Evolutionary conservation across 129 eudicot genomes (phyloP).

Genomic region (sunflower (Helianthus annuus)): DNA sequence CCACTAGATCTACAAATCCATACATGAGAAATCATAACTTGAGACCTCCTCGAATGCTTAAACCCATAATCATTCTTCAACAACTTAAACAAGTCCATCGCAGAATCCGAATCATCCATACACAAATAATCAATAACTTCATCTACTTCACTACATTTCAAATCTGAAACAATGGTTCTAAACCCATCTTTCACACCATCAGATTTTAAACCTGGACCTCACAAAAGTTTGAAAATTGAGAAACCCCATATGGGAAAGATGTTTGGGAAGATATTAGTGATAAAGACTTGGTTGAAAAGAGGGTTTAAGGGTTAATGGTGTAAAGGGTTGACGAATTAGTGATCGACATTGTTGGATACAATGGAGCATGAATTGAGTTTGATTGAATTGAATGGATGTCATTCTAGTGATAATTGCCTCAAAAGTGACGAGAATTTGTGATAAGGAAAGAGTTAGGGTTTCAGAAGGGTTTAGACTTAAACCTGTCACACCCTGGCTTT

Average conservation of each 20-base stretch:
- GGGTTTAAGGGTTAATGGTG: not conserved
- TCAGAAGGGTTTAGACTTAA: slow-evolving; percentile 17
- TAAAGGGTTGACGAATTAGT: slow-evolving; percentile 17
- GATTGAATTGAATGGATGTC: not conserved
- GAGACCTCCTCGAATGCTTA: slow-evolving; percentile 43
- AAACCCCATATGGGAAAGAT: slow-evolving; percentile 7
- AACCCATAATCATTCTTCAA: slow-evolving; percentile 56
- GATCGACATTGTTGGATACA: slow-evolving; percentile 30
- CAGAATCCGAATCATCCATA: slow-evolving; percentile 26
- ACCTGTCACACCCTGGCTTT: too few relatives aligned
- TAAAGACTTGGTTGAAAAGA: slow-evolving; percentile 25
- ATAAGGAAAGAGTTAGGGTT: slow-evolving; percentile 26
- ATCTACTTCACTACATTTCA: slow-evolving; percentile 41
- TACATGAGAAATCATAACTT: slow-evolving; percentile 53
- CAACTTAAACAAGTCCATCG: slow-evolving; percentile 46
- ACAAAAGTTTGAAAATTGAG: slow-evolving; percentile 8
- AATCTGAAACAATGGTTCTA: slow-evolving; percentile 26
- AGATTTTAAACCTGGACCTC: slow-evolving; percentile 26
- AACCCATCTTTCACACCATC: slow-evolving; percentile 26
- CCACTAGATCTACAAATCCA: slow-evolving; percentile 35
- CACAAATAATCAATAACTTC: slow-evolving; percentile 37
- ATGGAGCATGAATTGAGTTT: slow-evolving; percentile 43
- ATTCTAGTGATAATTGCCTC: slow-evolving; percentile 25
- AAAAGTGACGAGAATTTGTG: not conserved
- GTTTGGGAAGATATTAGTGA: slow-evolving; percentile 36